Evolutionary conservation across 2,329 filamentous ascomycete species (phyloP).

Genomic region (Xylariales sp.): DNA sequence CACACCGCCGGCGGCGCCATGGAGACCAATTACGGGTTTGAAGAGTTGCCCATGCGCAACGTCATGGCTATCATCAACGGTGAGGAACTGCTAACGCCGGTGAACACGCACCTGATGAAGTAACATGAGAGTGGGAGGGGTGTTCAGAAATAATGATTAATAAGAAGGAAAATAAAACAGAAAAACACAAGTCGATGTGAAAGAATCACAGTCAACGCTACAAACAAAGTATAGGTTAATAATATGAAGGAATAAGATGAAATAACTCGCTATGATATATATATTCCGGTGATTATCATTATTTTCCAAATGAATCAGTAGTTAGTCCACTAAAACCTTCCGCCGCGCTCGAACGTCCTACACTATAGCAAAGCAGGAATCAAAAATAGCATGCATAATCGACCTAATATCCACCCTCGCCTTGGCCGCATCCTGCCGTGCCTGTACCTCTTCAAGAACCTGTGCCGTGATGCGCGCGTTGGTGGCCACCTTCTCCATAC

Average conservation of each 20-base stretch:
- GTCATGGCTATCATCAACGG: constrained; percentile 41
- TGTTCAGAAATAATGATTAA: constrained; percentile 2
- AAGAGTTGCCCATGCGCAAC: constrained; percentile 50
- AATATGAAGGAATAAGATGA: no score
- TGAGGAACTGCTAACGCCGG: constrained; percentile 41
- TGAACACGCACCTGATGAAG: constrained; percentile 46
- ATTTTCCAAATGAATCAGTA: no score
- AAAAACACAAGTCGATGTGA: no score
- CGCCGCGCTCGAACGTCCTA: no score
- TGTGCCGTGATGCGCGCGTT: constrained; percentile 40
- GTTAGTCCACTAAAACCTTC: no score
- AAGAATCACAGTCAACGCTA: no score
- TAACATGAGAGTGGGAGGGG: neutral
- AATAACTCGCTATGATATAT: no score
- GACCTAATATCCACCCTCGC: constrained; percentile 38
- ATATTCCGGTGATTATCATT: no score
- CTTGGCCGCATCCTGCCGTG: constrained; percentile 34
- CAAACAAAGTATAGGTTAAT: no score
- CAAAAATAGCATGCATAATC: constrained; percentile 44
- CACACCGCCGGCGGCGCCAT: constrained; percentile 53
- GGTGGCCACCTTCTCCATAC: constrained; percentile 40
- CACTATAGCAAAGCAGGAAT: constrained; percentile 49
- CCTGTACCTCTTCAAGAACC: constrained; percentile 41
- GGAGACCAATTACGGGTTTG: constrained; percentile 49
- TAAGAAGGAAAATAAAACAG: no score